Percentiles rank a stretch among this genome's conserved stretches.
phyloP scores from a whole-genome alignment of 352 stramenopile genomes.

The Globisporangium perplexum region DNA sequence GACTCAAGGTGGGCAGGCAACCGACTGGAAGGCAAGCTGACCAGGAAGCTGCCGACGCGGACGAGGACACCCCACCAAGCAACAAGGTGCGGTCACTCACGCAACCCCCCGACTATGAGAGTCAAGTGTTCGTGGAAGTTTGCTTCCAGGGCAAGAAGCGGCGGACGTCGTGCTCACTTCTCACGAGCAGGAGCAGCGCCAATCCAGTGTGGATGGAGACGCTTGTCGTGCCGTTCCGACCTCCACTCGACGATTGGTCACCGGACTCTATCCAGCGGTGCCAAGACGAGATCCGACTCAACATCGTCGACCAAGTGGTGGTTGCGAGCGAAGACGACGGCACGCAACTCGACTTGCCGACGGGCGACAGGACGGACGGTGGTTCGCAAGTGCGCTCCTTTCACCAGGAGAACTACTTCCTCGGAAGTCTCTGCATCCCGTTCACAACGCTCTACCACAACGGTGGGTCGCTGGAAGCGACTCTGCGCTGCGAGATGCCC shows the following conservation, averaged over 20 bases:
- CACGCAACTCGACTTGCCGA: constrained; percentile 24
- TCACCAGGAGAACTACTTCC: constrained; percentile 74
- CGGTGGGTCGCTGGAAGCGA: constrained; percentile 69
- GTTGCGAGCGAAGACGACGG: constrained; percentile 14
- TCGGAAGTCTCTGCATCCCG: constrained; percentile 81
- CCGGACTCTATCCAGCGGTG: constrained; percentile 59
- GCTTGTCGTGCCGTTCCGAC: constrained; percentile 80
- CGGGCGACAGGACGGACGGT: constrained; percentile 16
- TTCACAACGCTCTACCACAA: constrained; percentile 86
- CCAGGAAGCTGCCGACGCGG: background rate
- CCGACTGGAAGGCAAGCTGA: constrained; percentile 1
- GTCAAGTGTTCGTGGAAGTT: constrained; percentile 76
- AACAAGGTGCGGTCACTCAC: background rate
- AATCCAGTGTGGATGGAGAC: constrained; percentile 92
- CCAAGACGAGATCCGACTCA: constrained; percentile 77
- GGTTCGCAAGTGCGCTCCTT: constrained; percentile 41
- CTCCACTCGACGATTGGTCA: constrained; percentile 79
- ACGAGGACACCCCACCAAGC: background rate
- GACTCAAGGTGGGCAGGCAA: background rate
- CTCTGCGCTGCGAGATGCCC: constrained; percentile 76
- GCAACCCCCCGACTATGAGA: constrained; percentile 15
- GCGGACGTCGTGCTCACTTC: constrained; percentile 47
- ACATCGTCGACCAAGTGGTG: constrained; percentile 88
- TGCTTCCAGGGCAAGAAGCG: constrained; percentile 77
- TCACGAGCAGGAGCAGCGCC: constrained; percentile 20